Conservation (phyloP, 176 grass and related monocot genomes). For the Stipa capillata region DNA sequence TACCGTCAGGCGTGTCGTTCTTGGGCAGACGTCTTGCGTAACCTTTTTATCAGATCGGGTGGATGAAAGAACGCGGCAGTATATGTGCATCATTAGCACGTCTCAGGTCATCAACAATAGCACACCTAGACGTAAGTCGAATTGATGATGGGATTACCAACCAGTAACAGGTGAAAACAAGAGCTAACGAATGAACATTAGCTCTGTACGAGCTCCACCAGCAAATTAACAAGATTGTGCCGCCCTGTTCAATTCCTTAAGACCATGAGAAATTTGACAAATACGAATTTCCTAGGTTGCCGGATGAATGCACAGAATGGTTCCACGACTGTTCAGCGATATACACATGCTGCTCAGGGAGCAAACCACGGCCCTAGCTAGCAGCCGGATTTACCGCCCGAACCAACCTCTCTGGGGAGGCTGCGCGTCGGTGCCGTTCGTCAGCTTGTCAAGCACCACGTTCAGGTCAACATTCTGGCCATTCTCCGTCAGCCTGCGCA, state of each 20-base stretch:
- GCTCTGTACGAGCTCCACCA: background rate
- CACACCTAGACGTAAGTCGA: background rate
- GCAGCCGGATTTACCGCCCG: slow-evolving; percentile 27
- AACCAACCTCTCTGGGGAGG: slow-evolving; percentile 70
- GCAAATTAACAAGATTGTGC: background rate
- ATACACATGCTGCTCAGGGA: slow-evolving; percentile 21
- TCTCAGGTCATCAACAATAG: background rate
- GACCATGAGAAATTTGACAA: background rate
- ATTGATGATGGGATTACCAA: background rate
- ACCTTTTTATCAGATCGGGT: background rate
- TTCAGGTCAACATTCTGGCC: slow-evolving; percentile 92
- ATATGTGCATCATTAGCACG: background rate
- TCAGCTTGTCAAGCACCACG: slow-evolving; percentile 87
- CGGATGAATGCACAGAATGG: background rate
- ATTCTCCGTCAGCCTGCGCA: slow-evolving; percentile 75
- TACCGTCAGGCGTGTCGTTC: no score
- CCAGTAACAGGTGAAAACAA: background rate
- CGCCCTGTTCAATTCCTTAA: background rate
- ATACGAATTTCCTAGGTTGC: background rate
- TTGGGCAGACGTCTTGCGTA: no score
- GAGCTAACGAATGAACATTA: background rate
- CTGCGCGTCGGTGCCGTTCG: slow-evolving; percentile 60
- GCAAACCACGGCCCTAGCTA: background rate
- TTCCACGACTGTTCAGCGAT: background rate
- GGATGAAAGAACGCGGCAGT: background rate